Evolutionary conservation across 2,329 filamentous ascomycete genomes (phyloP).

Genomic region (Chalara sp.): DNA sequence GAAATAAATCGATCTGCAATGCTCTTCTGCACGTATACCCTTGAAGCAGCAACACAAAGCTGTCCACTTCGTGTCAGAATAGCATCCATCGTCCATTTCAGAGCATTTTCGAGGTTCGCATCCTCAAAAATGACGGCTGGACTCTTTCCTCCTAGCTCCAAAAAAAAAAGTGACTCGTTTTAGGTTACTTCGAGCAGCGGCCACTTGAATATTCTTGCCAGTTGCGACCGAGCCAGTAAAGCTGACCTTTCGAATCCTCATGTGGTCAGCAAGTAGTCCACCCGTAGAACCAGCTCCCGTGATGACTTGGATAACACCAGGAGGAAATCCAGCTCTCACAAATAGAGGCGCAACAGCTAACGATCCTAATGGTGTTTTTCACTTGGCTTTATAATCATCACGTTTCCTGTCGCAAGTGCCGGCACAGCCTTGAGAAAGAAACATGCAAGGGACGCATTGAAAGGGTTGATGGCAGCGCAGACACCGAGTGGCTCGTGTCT

Average conservation of each 20-base stretch:
- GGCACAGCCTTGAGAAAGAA: constrained; percentile 40
- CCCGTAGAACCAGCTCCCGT: constrained; percentile 50
- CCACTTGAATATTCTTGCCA: constrained; percentile 54
- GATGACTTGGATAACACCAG: constrained; percentile 38
- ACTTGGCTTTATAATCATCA: constrained; percentile 30
- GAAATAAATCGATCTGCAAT: too few relatives aligned
- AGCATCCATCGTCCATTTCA: constrained; percentile 42
- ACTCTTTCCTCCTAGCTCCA: constrained; percentile 64
- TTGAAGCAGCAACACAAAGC: too few relatives aligned
- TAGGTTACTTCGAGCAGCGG: constrained; percentile 54
- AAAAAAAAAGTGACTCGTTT: constrained; percentile 62
- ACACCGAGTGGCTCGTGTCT: constrained; percentile 59
- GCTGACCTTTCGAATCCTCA: constrained; percentile 55
- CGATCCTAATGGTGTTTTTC: constrained; percentile 36
- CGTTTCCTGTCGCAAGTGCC: constrained; percentile 29
- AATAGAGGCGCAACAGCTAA: constrained; percentile 33
- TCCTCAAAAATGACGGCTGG: too few relatives aligned
- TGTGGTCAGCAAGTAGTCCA: constrained; percentile 47
- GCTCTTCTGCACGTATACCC: constrained; percentile 49
- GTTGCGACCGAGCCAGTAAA: constrained; percentile 63
- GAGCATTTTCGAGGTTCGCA: constrained; percentile 53
- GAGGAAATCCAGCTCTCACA: constrained; percentile 34
- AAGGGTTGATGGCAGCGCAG: constrained; percentile 49
- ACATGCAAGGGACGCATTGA: constrained; percentile 52
- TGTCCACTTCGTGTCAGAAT: constrained; percentile 46